phyloP scores from a whole-genome alignment of 2,329 filamentous ascomycete genomes.

The Aspergillus japonicus region DNA sequence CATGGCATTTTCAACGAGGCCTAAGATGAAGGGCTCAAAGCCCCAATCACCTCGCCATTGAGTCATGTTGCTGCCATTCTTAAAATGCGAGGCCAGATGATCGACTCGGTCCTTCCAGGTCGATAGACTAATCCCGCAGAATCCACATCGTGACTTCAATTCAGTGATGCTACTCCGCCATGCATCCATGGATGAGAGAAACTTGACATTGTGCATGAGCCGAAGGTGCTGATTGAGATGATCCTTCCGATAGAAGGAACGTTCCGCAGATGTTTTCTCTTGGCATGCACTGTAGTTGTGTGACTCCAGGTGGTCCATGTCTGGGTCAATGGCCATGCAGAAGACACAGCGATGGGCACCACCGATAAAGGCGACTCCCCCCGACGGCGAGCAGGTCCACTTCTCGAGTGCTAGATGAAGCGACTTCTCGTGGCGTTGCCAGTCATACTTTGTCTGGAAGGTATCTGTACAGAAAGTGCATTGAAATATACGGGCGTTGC shows the following conservation, averaged over 20 bases:
- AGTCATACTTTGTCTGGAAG: conserved; percentile 59
- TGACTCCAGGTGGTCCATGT: conserved; percentile 55
- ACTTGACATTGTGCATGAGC: conserved; percentile 59
- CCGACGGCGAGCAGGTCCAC: conserved; percentile 61
- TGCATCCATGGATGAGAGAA: conserved; percentile 55
- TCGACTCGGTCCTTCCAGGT: conserved; percentile 45
- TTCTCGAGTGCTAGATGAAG: conserved; percentile 57
- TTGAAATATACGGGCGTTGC: conserved; percentile 52
- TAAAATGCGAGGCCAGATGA: conserved; percentile 43
- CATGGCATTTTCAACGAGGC: conserved; percentile 40
- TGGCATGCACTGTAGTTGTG: conserved; percentile 61
- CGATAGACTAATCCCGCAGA: conserved; percentile 40
- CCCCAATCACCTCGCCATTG: conserved; percentile 42
- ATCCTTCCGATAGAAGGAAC: conserved; percentile 63
- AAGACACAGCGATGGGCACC: conserved; percentile 58
- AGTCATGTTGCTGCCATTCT: conserved; percentile 38
- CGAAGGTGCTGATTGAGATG: conserved; percentile 62
- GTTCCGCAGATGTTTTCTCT: conserved; percentile 59
- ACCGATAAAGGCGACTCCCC: conserved; percentile 52
- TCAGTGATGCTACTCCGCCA: conserved; percentile 58
- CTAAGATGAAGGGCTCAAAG: conserved; percentile 38
- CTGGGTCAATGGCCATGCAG: conserved; percentile 55
- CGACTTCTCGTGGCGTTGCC: conserved; percentile 60
- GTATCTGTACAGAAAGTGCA: conserved; percentile 60
- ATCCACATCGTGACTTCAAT: conserved; percentile 51